Base-by-base conservation (phyloP, 257 asterid species). In the Eucommia ulmoides region DNA sequence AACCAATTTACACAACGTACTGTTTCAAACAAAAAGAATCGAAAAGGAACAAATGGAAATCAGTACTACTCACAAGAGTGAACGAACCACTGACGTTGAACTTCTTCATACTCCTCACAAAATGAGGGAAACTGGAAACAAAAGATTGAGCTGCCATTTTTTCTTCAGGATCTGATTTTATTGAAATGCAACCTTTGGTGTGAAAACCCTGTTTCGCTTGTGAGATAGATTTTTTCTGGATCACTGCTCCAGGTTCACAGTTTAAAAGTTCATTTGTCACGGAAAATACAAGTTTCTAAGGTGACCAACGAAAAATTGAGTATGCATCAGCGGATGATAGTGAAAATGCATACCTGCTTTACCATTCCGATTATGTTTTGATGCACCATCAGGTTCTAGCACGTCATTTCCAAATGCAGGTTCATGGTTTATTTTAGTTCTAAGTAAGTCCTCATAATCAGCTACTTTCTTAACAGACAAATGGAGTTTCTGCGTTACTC, bases 91-190 rank as follows among this genome's bases (percentile, higher is more conserved):
- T 73, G 65, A 84, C 53, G 69, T 88, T 88, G 69, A 88, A 88
- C 75, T 81, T 84, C 56, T 88, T 88, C 97, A 88, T 88, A 56
- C 81, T 63, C 64, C 87, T 74, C 53, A 88, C 92, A 58, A 88
- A 88, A 70, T 81, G 83, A 24, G 97, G 97, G 62, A 70, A 79
- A 65, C 64, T 74, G 22, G 97, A 88, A 52, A 66, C 67, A 49
- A 88, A 88, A 63, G 72, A 67, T 51, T 75, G 74, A 29, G 93
- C 97, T 50, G 93, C 97, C 25, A 81, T 68, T 79, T 84, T 88
- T 64, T 88, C 97, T 77, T 84, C 95, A 19, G 97, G 97, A 19
- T 74, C 92, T 8, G 93, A 84, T 69, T 88, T 88, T 79, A 84
- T 65, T 24, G 95, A 79, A 71, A 88, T 65, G 46, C 92, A 88